These are phyloP conservation scores for Nitzschia sp. DNA, from an alignment of 108 stramenopile species.

Conservation along the genomic window DNA sequence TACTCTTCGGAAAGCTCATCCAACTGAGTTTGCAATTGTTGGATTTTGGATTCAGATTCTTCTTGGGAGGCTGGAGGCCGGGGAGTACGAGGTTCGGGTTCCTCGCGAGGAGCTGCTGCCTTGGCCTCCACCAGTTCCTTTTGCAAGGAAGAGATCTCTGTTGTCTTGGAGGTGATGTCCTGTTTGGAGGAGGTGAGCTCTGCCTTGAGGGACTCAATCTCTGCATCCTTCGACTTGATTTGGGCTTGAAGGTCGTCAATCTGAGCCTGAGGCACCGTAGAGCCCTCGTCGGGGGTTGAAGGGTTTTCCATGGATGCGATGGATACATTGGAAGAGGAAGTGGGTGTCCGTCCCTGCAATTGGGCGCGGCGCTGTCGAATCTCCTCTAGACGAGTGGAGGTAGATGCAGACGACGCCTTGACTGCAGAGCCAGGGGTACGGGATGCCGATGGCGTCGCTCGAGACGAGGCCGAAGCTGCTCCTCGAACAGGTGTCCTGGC, in stretches of 20 bases:
- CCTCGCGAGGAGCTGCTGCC: not conserved
- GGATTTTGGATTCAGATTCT: constrained; percentile 18
- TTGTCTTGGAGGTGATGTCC: constrained; percentile 4
- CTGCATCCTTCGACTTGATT: constrained; percentile 10
- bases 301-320: not conserved
- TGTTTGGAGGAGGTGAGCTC: constrained; percentile 13
- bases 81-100: not conserved
- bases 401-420: constrained; percentile 2
- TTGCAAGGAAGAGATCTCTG: constrained; percentile 21
- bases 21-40: constrained; percentile 23
- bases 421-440: not conserved
- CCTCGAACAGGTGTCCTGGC: constrained; percentile 7
- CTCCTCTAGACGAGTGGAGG: constrained; percentile 39
- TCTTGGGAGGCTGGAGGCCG: constrained; percentile 5
- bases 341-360: constrained; percentile 23
- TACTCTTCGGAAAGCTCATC: constrained; percentile 20
- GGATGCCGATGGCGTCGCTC: constrained; percentile 4
- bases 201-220: constrained; percentile 8
- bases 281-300: not conserved
- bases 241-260: constrained; percentile 22
- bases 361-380: constrained; percentile 38
- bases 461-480: constrained; percentile 1
- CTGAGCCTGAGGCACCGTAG: constrained; percentile 8
- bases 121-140: constrained; percentile 14
- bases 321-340: constrained; percentile 10